A percentile compares a stretch with the other conserved stretches of the same genome.
Evolutionary conservation across 345 rosid genomes (phyloP).

Genomic region (Brassica carinata): DNA sequence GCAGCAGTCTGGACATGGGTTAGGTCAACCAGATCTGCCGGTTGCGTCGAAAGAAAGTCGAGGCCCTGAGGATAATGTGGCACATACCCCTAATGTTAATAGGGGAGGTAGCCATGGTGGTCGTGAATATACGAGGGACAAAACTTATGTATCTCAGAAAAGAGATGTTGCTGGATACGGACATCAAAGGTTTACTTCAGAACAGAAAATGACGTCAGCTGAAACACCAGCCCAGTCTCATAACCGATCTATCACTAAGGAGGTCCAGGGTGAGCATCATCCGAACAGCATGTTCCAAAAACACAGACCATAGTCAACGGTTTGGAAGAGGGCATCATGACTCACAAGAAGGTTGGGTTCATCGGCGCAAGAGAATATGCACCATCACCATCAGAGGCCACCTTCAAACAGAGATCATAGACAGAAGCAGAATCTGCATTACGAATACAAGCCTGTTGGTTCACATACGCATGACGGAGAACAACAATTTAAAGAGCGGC

Average conservation of each 20-base stretch:
- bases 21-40: constrained; percentile 44
- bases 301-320: constrained; percentile 57
- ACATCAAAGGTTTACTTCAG: constrained; percentile 55
- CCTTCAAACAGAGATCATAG: constrained; percentile 56
- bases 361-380: constrained; percentile 57
- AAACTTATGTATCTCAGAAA: constrained; percentile 45
- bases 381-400: constrained; percentile 56
- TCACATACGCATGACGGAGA: constrained; percentile 44
- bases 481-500: constrained; percentile 54
- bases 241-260: constrained; percentile 45
- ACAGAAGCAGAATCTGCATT: constrained; percentile 59
- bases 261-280: constrained; percentile 50
- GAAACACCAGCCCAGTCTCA: constrained; percentile 47
- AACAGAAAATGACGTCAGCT: constrained; percentile 43
- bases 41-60: constrained; percentile 63
- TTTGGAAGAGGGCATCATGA: constrained; percentile 62
- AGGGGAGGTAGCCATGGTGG: constrained; percentile 48
- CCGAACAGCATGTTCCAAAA: constrained; percentile 52
- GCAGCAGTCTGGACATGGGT: constrained; percentile 50
- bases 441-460: constrained; percentile 84
- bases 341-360: constrained; percentile 65
- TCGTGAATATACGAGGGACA: constrained; percentile 45
- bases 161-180: constrained; percentile 47
- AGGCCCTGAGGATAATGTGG: constrained; percentile 56
- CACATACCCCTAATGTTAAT: constrained; percentile 45